Evolutionary conservation across 495 filamentous ascomycete genomes (phyloP), one percentile per base, ranked within the genome.

Genomic region (Podospora tetraspora): DNA sequence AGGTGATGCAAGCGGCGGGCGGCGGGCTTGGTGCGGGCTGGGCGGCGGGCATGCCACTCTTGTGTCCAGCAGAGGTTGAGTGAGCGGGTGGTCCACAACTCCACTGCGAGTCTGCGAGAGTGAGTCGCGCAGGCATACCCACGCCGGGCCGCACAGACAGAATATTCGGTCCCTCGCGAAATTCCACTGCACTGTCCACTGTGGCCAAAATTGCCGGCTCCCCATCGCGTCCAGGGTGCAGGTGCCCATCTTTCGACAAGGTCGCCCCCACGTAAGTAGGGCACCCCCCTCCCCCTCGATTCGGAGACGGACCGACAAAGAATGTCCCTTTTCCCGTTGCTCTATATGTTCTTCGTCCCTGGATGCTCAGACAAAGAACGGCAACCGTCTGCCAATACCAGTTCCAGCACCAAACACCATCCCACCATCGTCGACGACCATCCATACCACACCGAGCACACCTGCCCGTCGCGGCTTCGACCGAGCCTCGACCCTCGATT

Each of bases 131-230:
- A 59, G 43, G 63, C 63, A 34, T 21, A 8, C 24, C 63, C 52
- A 29, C 24, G 37, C 63, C 10, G 13, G 8, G 10, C 21, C 6
- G 22, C 24, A 57, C 63, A 12, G 37, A 52, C 43, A 56, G 13
- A 65, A 58, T 65, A 57, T 58, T 57, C 63, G 16, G 43, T 65
- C 32, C 52, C 12, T 22, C 24, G n/a, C 32, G 10, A 65, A 65
- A 65, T 65, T 65, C 63, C 63, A 58, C 24, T 25, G 24, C 1
- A 25, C 24, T 25, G 24, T 25, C 24, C 24, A 25, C 63, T n/a
- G 63, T 65, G 63, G 63, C 63, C 63, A 65, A 65, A 65, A 16
- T 65, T 65, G 63, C 63, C 63, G 43, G 43, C 16, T 52, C 43
- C 43, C 43, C 43, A 52, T 52, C 43, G 43, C 43, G 43, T 34